Percentiles rank a stretch among this genome's conserved stretches.
Conservation (phyloP, 129 eudicot species). For the Logfia minima region DNA sequence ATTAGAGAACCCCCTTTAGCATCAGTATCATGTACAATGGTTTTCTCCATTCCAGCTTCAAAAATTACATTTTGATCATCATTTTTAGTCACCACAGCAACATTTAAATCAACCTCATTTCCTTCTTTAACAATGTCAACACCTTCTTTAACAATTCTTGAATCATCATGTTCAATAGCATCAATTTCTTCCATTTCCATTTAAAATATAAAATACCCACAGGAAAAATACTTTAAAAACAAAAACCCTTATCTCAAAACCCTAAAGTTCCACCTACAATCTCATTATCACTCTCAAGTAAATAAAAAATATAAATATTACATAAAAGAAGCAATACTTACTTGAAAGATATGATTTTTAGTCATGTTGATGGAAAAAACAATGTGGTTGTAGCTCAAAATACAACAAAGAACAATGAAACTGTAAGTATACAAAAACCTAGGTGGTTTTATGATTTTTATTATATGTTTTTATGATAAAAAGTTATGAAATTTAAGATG, state of each 20-base stretch:
- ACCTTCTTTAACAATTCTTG: slow-evolving; percentile 22
- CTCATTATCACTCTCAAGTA: background rate
- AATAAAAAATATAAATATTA: background rate
- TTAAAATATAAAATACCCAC: slow-evolving; percentile 5
- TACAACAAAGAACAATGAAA: background rate
- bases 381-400: background rate
- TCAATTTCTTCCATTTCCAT: slow-evolving; percentile 29
- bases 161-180: background rate
- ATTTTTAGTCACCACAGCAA: slow-evolving; percentile 14
- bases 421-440: background rate
- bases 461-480: background rate
- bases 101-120: slow-evolving; percentile 28
- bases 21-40: background rate
- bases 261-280: slow-evolving; percentile 21
- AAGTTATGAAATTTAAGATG: background rate
- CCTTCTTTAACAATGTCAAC: slow-evolving; percentile 18
- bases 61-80: background rate
- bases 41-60: background rate
- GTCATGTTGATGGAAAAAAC: background rate
- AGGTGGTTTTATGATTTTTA: background rate
- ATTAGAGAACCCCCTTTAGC: background rate
- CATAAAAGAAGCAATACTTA: background rate
- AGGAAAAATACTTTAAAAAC: background rate
- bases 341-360: background rate
- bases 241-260: slow-evolving; percentile 35